These are phyloP conservation scores for Coemansia sp. DNA, from an alignment of 192 early-diverging fungal genomes.

Conservation along the genomic window DNA sequence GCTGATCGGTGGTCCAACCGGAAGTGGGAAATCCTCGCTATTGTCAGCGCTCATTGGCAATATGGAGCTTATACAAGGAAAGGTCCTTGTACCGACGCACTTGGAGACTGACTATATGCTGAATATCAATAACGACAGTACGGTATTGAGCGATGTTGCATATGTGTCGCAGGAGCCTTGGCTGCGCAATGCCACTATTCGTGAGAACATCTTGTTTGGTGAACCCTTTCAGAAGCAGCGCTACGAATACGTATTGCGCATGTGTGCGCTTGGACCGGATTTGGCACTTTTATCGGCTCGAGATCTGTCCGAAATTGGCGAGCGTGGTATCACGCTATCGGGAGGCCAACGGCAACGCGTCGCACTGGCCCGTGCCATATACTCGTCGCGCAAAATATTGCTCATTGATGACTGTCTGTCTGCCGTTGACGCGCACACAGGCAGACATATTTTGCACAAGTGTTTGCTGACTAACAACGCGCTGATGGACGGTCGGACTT, in stretches of 20 bases:
- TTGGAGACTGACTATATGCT: conserved; percentile 11
- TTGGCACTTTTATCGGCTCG: conserved; percentile 76
- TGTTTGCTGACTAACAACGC: conserved; percentile 59
- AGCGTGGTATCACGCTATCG: conserved; percentile 77
- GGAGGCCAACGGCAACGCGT: conserved; percentile 87
- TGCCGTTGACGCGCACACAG: conserved; percentile 94
- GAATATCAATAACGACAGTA: not conserved
- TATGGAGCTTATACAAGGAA: conserved; percentile 49
- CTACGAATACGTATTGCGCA: conserved; percentile 72
- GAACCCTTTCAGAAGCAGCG: conserved; percentile 63
- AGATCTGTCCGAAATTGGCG: conserved; percentile 88
- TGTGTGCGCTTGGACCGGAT: conserved; percentile 80
- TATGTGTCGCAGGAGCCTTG: conserved; percentile 81
- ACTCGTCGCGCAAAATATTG: conserved; percentile 55
- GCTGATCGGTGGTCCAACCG: conserved; percentile 82
- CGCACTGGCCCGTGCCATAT: conserved; percentile 83
- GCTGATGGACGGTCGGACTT: conserved; percentile 71
- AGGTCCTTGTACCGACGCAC: conserved; percentile 14
- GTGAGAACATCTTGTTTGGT: conserved; percentile 86
- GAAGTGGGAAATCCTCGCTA: conserved; percentile 80
- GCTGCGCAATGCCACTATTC: conserved; percentile 70
- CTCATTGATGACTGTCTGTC: conserved; percentile 86
- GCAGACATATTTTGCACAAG: conserved; percentile 74
- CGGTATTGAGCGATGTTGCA: conserved; percentile 58
- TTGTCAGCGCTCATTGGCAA: conserved; percentile 83